Conservation (phyloP, 169 alveolate genomes). For the Toxoplasma gondii region DNA sequence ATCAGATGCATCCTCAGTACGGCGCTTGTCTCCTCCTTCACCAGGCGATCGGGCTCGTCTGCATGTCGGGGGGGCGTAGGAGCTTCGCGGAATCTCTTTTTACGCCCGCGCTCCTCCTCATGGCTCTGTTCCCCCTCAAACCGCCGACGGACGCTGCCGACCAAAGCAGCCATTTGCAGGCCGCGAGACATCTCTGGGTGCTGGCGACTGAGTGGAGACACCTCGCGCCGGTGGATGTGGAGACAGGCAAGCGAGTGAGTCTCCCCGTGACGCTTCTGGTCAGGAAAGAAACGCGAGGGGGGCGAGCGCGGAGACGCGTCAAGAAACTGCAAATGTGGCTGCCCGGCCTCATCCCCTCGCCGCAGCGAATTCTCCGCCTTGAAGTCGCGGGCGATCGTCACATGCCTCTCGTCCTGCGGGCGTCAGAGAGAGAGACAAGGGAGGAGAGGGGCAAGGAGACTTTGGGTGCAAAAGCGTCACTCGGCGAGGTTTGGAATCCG, state of each 20-base stretch:
- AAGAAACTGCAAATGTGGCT: neutral
- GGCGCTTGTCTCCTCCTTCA: neutral
- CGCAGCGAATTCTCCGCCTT: neutral
- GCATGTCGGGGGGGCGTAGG: neutral
- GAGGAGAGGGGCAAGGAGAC: neutral
- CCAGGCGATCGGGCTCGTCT: constrained; percentile 7
- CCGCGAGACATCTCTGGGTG: neutral
- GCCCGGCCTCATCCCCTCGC: neutral
- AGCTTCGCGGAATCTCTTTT: neutral
- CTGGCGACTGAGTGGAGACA: neutral
- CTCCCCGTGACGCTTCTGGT: constrained; percentile 3
- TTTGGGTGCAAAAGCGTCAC: neutral
- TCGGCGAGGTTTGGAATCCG: neutral
- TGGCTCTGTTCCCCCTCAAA: neutral
- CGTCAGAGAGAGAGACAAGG: too few species aligned
- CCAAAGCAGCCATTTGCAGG: neutral
- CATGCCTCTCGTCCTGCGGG: neutral
- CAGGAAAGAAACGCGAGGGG: neutral
- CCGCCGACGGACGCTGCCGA: neutral
- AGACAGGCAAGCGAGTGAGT: neutral
- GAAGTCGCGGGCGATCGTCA: neutral
- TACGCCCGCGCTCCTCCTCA: neutral
- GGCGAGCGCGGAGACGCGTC: neutral
- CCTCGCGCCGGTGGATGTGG: neutral
- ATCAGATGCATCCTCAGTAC: neutral